A percentile compares a stretch with the other conserved stretches of the same genome.
Evolutionary conservation across 1,284 basidiomycete species (phyloP).

Genomic region (Rhodotorula sp.): DNA sequence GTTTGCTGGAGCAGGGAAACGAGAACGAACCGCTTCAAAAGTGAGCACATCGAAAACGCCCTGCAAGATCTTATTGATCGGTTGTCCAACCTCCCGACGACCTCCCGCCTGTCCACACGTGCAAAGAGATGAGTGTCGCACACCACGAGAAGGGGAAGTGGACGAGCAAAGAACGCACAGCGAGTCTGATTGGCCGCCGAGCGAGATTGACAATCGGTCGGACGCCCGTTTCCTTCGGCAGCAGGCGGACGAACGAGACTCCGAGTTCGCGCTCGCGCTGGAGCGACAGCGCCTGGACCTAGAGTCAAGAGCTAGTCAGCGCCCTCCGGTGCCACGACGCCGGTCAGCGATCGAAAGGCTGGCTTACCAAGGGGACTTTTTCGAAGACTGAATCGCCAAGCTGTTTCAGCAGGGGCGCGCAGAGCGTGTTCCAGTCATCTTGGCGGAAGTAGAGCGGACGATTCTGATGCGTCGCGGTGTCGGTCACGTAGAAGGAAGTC

Average conservation of each 20-base stretch:
- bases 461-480: constrained; percentile 83
- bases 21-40: constrained; percentile 68
- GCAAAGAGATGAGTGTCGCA: too few relatives aligned
- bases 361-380: constrained; percentile 46
- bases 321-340: too few relatives aligned
- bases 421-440: constrained; percentile 85
- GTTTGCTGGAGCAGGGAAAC: too few relatives aligned
- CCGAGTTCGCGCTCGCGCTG: constrained; percentile 63
- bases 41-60: constrained; percentile 78
- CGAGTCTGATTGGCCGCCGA: constrained; percentile 56
- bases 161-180: neutral
- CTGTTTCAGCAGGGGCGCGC: constrained; percentile 71
- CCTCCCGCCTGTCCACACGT: constrained; percentile 1
- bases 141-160: rapidly evolving
- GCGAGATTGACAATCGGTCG: constrained; percentile 91
- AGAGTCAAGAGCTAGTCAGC: neutral
- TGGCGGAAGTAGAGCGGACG: constrained; percentile 88
- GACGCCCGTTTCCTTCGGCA: constrained; percentile 93
- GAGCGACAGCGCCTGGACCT: constrained; percentile 55
- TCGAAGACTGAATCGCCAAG: constrained; percentile 54
- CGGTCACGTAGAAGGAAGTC: constrained; percentile 93
- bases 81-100: constrained; percentile 51
- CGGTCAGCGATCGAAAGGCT: too few relatives aligned
- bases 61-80: constrained; percentile 83
- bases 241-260: constrained; percentile 78